Base-by-base conservation (phyloP, 768 basidiomycete genomes). In the Tylopilus vinaceipallidus region DNA sequence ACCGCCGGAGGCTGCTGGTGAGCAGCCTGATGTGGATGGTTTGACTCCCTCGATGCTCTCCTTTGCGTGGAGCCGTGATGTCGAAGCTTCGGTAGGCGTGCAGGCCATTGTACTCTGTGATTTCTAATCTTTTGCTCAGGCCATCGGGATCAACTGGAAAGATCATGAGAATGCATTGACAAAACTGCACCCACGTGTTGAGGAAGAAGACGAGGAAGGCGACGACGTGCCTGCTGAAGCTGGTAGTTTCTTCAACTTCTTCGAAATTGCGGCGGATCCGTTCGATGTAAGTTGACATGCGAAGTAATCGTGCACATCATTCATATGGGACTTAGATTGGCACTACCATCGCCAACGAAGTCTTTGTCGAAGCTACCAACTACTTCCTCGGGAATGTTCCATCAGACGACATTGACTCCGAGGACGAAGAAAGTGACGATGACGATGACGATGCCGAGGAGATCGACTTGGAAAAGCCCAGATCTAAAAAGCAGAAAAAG, bases 211-310 rank as follows among this genome's bases (percentile, higher is more conserved):
- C 23, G 88, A 86, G 16, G 69, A 63, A 5, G 78, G 81, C 22
- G 84, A 85, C 22, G 84, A 85, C 27, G 57, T 77, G 45, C 71
- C 77, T 35, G 74, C 79, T 22, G 91, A 93, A 42, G 70, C 77
- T 42, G 91, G 91, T 48, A 89, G 84, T 62, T 91, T 93, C 75
- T 93, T 93, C 79, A 91, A 91, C 72, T 86, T 87, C 63, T 91
- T 93, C 53, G 90, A 88, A 68, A 62, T 76, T 53, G 74, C 75
- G 11, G 62, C 72, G 33, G 90, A 91, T 62, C 77, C 80, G 13
- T 79, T 75, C 53, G 86, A 90, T 55, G 90, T 90, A 64, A 72
- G 81, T 69, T 19, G 20, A 11, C 30, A 41, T 42, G 1, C 12
- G 42, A 34, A 33, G 29, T n/a, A n/a, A n/a, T n/a, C n/a, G n/a